Evolutionary conservation across 2,329 filamentous ascomycete species (phyloP).

Genomic region (Penicillium sp.): DNA sequence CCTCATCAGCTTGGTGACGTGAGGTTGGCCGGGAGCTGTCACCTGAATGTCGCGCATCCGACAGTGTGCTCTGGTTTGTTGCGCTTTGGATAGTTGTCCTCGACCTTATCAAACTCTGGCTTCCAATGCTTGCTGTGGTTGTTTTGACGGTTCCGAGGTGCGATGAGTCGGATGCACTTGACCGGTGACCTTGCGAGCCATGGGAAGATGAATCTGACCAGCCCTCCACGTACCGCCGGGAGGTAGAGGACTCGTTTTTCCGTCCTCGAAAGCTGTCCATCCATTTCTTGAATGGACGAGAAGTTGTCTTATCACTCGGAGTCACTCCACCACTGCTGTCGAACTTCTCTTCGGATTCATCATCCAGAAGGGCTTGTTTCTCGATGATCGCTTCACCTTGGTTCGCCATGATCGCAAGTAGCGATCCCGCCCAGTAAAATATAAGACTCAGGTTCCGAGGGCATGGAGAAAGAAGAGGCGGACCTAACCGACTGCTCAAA

Average conservation of each 20-base stretch:
- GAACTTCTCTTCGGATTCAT: conserved; percentile 3
- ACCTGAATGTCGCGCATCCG: conserved; percentile 62
- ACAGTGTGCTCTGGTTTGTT: conserved; percentile 52
- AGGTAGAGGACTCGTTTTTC: conserved; percentile 19
- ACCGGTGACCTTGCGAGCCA: conserved; percentile 37
- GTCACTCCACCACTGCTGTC: conserved; percentile 7
- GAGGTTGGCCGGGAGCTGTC: conserved; percentile 53
- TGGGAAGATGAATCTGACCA: conserved; percentile 33
- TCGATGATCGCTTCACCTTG: conserved; percentile 1
- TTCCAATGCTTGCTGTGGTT: conserved; percentile 72
- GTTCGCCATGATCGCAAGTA: conserved; percentile 12
- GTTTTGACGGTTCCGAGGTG: conserved; percentile 81
- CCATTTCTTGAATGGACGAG: conserved; percentile 38
- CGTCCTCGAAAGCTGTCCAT: conserved; percentile 36
- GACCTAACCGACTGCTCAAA: neutral
- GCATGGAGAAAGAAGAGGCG: conserved; percentile 12
- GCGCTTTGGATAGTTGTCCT: conserved; percentile 59
- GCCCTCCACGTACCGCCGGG: conserved; percentile 34
- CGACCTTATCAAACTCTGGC: conserved; percentile 65
- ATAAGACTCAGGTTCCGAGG: neutral
- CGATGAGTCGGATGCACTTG: conserved; percentile 68
- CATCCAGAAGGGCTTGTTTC: conserved; percentile 1
- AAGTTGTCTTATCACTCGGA: conserved; percentile 7
- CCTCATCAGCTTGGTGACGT: conserved; percentile 59
- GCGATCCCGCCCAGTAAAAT: conserved; percentile 3